A percentile compares a stretch with the other conserved stretches of the same genome.
These are phyloP conservation scores for Xylaria venustula DNA, from an alignment of 495 filamentous ascomycete genomes.

Conservation along the genomic window DNA sequence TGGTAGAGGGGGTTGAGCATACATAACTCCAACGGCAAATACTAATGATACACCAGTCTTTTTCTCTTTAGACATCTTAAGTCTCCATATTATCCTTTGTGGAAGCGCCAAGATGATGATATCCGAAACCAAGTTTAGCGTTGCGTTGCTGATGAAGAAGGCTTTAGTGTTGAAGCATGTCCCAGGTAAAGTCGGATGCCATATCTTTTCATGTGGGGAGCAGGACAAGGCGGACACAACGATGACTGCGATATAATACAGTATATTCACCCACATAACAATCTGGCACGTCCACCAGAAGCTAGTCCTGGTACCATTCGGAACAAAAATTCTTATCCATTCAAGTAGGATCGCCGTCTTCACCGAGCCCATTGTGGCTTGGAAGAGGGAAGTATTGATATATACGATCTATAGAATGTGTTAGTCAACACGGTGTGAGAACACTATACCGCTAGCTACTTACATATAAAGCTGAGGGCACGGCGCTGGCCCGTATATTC, in stretches of 20 bases:
- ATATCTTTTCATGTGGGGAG: constrained; percentile 15
- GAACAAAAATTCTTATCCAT: constrained; percentile 24
- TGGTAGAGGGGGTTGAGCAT: background rate
- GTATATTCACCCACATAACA: constrained; percentile 35
- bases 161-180: background rate
- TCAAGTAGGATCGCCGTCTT: constrained; percentile 30
- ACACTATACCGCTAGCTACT: background rate
- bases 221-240: constrained; percentile 10
- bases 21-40: constrained; percentile 1
- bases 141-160: background rate
- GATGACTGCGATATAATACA: constrained; percentile 31
- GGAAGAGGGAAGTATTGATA: constrained; percentile 15
- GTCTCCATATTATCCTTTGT: constrained; percentile 1
- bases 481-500: constrained; percentile 8
- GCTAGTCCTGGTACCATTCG: background rate
- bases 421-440: background rate
- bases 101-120: constrained; percentile 2
- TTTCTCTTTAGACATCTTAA: background rate
- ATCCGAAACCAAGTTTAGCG: constrained; percentile 1
- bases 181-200: background rate
- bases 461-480: constrained; percentile 2
- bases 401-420: constrained; percentile 10
- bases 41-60: background rate
- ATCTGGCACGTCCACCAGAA: constrained; percentile 26
- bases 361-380: constrained; percentile 12